Evolutionary conservation across 345 rosid genomes (phyloP).

Genomic region (Ceriops tagal): DNA sequence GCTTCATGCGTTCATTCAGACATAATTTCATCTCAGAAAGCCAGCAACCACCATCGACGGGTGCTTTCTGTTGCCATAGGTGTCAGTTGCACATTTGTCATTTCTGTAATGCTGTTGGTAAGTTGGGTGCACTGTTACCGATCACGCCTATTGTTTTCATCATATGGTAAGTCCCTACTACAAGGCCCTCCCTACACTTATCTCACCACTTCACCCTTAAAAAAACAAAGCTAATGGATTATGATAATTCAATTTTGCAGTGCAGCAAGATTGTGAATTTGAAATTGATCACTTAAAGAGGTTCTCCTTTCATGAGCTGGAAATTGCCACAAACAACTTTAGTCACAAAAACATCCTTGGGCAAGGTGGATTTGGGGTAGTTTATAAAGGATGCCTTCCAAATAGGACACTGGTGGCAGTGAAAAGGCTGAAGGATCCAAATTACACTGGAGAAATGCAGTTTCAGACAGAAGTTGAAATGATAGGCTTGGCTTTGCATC

Average conservation of each 20-base stretch:
- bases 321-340: conserved; percentile 70
- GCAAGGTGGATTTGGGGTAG: conserved; percentile 96
- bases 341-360: conserved; percentile 76
- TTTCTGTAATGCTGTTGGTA: conserved; percentile 60
- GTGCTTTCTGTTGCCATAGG: conserved; percentile 64
- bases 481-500: conserved; percentile 94
- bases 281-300: conserved; percentile 82
- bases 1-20: conserved; percentile 25
- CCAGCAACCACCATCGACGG: conserved; percentile 43
- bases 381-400: conserved; percentile 82
- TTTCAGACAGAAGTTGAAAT: conserved; percentile 96
- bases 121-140: conserved; percentile 81
- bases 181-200: neutral
- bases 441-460: conserved; percentile 83
- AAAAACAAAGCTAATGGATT: neutral
- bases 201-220: neutral
- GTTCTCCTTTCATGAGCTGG: conserved; percentile 80
- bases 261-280: conserved; percentile 86
- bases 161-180: conserved; percentile 49
- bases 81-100: conserved; percentile 58
- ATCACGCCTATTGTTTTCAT: conserved; percentile 50
- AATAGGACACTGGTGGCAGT: conserved; percentile 74
- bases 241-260: conserved; percentile 34
- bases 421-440: conserved; percentile 91
- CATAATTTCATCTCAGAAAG: conserved; percentile 36